phyloP scores from a whole-genome alignment of 345 rosid genomes.

The Cochlearia excelsa region DNA sequence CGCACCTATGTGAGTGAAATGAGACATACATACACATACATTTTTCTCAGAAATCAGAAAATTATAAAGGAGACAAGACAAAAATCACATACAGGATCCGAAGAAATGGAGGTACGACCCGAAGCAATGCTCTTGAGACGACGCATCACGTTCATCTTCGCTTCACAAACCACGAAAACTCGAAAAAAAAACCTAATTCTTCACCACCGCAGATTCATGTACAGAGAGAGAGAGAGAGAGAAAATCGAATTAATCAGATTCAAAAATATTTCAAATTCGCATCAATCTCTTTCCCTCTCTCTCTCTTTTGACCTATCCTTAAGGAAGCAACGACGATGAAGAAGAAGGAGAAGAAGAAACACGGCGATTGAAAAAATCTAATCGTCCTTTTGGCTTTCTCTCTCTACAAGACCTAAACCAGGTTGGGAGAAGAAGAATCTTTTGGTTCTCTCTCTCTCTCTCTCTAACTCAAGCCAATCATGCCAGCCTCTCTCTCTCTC shows the following conservation, averaged over 20 bases:
- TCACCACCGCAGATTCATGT: slow-evolving; percentile 25
- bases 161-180: not conserved
- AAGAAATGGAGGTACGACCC: slow-evolving; percentile 87
- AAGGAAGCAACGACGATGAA: not conserved
- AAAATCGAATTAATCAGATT: slow-evolving; percentile 20
- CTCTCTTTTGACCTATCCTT: not conserved
- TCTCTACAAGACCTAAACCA: slow-evolving; percentile 34
- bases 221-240: slow-evolving; percentile 29
- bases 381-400: slow-evolving; percentile 20
- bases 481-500: slow-evolving; percentile 44
- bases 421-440: slow-evolving; percentile 4
- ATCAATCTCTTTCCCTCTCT: slow-evolving; percentile 25
- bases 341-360: too few relatives aligned
- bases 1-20: not conserved
- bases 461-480: slow-evolving; percentile 57
- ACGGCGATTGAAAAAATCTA: slow-evolving; percentile 7
- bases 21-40: too few relatives aligned
- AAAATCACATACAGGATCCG: slow-evolving; percentile 61
- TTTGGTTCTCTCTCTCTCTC: slow-evolving; percentile 23
- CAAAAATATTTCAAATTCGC: slow-evolving; percentile 26
- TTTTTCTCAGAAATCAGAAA: not conserved
- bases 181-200: slow-evolving; percentile 35
- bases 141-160: slow-evolving; percentile 90
- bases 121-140: slow-evolving; percentile 99
- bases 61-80: not conserved